Conservation (phyloP, 345 rosid genomes). For the Acer campestre region DNA sequence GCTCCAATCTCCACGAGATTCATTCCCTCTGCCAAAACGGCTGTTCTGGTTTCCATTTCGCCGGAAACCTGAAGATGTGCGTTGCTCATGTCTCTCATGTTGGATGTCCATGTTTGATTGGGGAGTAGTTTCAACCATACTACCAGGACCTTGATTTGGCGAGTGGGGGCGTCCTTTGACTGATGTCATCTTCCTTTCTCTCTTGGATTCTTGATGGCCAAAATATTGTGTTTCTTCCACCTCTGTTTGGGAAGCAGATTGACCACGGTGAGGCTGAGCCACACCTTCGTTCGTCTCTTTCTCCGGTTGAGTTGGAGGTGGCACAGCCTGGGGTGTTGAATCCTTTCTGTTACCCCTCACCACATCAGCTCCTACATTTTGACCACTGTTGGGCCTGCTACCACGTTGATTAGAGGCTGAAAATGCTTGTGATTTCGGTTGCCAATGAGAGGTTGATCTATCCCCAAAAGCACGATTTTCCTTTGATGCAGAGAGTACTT, state of each 20-base stretch:
- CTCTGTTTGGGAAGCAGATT: constrained; percentile 25
- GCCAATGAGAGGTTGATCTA: constrained; percentile 65
- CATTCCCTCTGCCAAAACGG: constrained; percentile 56
- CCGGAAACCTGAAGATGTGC: constrained; percentile 42
- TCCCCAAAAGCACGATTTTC: constrained; percentile 64
- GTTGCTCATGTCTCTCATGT: constrained; percentile 53
- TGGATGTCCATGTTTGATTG: constrained; percentile 39
- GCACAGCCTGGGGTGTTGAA: constrained; percentile 30
- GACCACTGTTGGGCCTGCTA: constrained; percentile 46
- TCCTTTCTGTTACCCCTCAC: constrained; percentile 49
- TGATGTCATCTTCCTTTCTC: constrained; percentile 48
- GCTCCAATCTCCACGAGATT: constrained; percentile 71
- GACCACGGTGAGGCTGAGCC: constrained; percentile 28
- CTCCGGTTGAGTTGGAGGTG: constrained; percentile 24
- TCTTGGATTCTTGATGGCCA: constrained; percentile 47
- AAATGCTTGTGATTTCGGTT: constrained; percentile 60
- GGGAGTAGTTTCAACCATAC: constrained; percentile 31
- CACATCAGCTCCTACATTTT: constrained; percentile 38
- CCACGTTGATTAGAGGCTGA: constrained; percentile 37
- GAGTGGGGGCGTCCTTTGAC: constrained; percentile 39
- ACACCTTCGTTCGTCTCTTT: constrained; percentile 27
- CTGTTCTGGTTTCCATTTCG: constrained; percentile 60
- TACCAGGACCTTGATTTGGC: constrained; percentile 39
- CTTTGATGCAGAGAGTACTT: constrained; percentile 44
- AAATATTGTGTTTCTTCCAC: constrained; percentile 35